A percentile compares a stretch with the other conserved stretches of the same genome.
Conservation (phyloP, 345 rosid genomes). For the Gossypium stocksii region DNA sequence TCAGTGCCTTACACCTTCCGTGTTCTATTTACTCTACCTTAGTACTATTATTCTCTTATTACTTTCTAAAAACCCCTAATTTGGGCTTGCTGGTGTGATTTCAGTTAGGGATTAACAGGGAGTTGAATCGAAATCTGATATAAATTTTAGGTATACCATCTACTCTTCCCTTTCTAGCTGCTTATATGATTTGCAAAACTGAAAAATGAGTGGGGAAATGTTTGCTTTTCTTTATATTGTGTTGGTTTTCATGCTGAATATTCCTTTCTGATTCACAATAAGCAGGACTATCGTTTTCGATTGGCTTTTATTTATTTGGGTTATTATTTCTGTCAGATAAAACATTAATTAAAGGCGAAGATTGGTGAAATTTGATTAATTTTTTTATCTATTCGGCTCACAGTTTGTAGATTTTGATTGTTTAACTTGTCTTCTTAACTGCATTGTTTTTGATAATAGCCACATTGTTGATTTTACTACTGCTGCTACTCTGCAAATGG, state of each 20-base stretch:
- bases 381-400: not conserved
- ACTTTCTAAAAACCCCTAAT: not conserved
- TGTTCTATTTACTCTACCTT: not conserved
- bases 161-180: not conserved
- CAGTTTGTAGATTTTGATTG: not conserved
- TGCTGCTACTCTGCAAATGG: not conserved
- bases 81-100: not conserved
- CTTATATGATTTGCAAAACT: not conserved
- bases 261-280: no score
- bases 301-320: not conserved
- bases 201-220: not conserved
- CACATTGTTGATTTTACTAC: not conserved
- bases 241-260: not conserved
- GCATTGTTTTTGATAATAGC: not conserved
- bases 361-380: not conserved
- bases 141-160: constrained; percentile 6
- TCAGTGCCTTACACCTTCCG: not conserved
- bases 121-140: not conserved
- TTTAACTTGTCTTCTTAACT: not conserved
- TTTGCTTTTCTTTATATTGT: no score
- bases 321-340: not conserved
- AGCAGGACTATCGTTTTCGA: not conserved
- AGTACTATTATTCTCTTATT: not conserved
- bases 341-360: not conserved
- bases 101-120: constrained; percentile 13